phyloP scores from a whole-genome alignment of 2,329 filamentous ascomycete species.

The Fonsecaea pedrosoi region DNA sequence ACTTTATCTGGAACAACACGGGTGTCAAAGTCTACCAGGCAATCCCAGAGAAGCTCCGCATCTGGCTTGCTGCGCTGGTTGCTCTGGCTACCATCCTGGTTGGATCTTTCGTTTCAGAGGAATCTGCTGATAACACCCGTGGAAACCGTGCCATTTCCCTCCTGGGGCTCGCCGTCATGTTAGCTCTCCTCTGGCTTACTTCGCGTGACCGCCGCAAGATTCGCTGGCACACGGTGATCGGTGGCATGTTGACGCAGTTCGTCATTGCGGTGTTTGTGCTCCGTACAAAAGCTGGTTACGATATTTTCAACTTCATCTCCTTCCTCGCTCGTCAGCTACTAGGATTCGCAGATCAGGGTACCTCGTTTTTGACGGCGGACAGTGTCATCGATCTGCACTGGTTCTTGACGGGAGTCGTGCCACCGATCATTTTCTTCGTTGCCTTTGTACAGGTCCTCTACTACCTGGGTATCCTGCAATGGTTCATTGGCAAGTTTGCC shows the following conservation, averaged over 20 bases:
- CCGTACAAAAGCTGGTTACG: constrained; percentile 78
- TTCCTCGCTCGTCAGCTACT: constrained; percentile 75
- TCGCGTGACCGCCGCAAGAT: constrained; percentile 70
- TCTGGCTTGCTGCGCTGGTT: constrained; percentile 66
- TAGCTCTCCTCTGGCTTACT: constrained; percentile 71
- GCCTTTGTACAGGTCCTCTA: constrained; percentile 87
- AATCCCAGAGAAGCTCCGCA: constrained; percentile 71
- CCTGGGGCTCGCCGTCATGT: constrained; percentile 76
- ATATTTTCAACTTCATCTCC: constrained; percentile 91
- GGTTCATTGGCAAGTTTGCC: constrained; percentile 87
- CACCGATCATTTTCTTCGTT: constrained; percentile 95
- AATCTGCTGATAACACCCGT: constrained; percentile 76
- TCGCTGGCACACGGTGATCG: constrained; percentile 79
- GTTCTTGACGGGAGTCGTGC: constrained; percentile 82
- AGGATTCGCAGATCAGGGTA: constrained; percentile 75
- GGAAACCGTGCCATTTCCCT: constrained; percentile 80
- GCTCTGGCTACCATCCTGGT: constrained; percentile 77
- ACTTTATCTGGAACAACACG: constrained; percentile 71
- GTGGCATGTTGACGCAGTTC: constrained; percentile 87
- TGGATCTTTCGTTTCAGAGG: constrained; percentile 75
- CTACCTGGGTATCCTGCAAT: constrained; percentile 81
- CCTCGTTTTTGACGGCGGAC: constrained; percentile 70
- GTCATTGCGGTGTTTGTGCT: constrained; percentile 88
- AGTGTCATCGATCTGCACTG: constrained; percentile 57
- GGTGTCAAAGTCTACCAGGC: constrained; percentile 63